A percentile compares a stretch with the other conserved stretches of the same genome.
These are phyloP conservation scores for Sutorius australiensis DNA, from an alignment of 768 basidiomycete species.

Conservation along the genomic window DNA sequence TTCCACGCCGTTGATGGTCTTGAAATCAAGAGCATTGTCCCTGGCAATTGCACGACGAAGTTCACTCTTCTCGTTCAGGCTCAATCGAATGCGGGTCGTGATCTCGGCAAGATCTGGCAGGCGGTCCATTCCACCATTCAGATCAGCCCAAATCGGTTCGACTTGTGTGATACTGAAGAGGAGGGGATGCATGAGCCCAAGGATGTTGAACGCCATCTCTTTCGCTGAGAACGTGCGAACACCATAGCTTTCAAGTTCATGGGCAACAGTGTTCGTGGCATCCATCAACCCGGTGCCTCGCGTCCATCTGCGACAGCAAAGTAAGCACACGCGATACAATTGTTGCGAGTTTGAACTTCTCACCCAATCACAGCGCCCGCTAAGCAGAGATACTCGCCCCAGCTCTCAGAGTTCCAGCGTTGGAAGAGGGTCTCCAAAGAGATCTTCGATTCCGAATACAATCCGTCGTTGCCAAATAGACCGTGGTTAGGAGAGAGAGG, in stretches of 20 bases:
- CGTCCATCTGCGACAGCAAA: conserved; percentile 66
- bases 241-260: conserved; percentile 88
- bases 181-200: conserved; percentile 98
- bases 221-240: conserved; percentile 98
- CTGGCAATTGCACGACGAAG: conserved; percentile 90
- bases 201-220: conserved; percentile 99
- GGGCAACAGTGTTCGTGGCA: conserved; percentile 90
- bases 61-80: conserved; percentile 82
- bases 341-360: conserved; percentile 25
- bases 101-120: conserved; percentile 92
- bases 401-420: conserved; percentile 96
- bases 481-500: conserved; percentile 98
- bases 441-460: conserved; percentile 98
- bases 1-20: conserved; percentile 81
- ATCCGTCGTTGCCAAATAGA: conserved; percentile 93
- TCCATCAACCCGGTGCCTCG: conserved; percentile 97
- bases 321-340: conserved; percentile 12
- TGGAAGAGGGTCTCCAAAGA: conserved; percentile 97
- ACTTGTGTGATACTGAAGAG: conserved; percentile 99
- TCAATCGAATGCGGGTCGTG: conserved; percentile 78
- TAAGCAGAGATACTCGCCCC: conserved; percentile 98
- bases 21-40: conserved; percentile 96
- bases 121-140: conserved; percentile 98
- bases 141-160: conserved; percentile 98
- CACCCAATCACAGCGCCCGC: conserved; percentile 98